Percentiles rank a stretch among this genome's conserved stretches.
phyloP scores from a whole-genome alignment of 345 rosid genomes.

The Cardiospermum halicacabum region DNA sequence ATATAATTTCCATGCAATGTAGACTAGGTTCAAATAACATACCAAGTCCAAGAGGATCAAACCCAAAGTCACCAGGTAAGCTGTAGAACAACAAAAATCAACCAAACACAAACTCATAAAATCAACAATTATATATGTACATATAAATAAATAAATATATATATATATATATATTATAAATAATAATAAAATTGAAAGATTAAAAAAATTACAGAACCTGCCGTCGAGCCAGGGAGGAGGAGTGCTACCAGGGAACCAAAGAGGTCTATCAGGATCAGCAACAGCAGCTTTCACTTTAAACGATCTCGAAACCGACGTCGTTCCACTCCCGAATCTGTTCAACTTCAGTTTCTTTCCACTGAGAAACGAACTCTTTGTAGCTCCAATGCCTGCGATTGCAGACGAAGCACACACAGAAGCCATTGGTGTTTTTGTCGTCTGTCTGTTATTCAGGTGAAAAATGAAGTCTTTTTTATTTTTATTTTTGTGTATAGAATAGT shows the following conservation, averaged over 20 bases:
- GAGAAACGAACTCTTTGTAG: constrained; percentile 58
- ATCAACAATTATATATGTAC: too few species aligned
- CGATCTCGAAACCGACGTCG: constrained; percentile 29
- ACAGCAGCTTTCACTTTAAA: constrained; percentile 50
- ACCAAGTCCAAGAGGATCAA: constrained; percentile 97
- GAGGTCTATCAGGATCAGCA: constrained; percentile 82
- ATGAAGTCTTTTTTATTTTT: neutral
- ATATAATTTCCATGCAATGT: neutral
- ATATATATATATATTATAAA: too few species aligned
- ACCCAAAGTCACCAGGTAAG: constrained; percentile 96
- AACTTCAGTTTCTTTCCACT: constrained; percentile 66
- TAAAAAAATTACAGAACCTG: constrained; percentile 36
- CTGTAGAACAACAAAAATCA: too few species aligned
- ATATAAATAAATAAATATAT: too few species aligned
- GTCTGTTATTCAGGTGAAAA: too few species aligned
- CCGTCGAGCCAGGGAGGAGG: constrained; percentile 99
- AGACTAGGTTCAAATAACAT: constrained; percentile 10
- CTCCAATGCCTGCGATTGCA: constrained; percentile 61
- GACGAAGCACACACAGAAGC: constrained; percentile 91
- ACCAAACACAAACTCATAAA: too few species aligned
- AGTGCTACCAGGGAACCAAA: constrained; percentile 98
- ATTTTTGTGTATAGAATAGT: neutral
- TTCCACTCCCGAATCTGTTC: constrained; percentile 27
- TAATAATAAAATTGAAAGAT: too few species aligned
- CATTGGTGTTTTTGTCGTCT: constrained; percentile 39